A percentile compares a stretch with the other conserved stretches of the same genome.
phyloP scores from a whole-genome alignment of 2,329 filamentous ascomycete species.

The Paradendryphiella salina region DNA sequence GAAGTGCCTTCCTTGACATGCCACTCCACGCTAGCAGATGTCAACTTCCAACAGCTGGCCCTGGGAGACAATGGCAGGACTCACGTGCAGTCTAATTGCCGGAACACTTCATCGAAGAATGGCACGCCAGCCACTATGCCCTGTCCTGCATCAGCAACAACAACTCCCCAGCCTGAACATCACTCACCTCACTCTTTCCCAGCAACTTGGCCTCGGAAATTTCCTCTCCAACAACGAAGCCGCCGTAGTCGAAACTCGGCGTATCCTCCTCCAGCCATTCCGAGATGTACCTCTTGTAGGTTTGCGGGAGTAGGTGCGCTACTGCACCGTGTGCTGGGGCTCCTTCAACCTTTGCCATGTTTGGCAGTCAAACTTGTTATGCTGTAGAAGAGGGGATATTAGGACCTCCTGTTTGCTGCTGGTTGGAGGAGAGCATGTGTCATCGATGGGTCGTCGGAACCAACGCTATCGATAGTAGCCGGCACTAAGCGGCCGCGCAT shows the following conservation, averaged over 20 bases:
- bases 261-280: slow-evolving; percentile 95
- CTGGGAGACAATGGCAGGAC: slow-evolving; percentile 28
- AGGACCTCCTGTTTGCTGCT: background rate
- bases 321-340: slow-evolving; percentile 62
- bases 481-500: slow-evolving; percentile 26
- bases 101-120: slow-evolving; percentile 93
- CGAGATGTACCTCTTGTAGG: slow-evolving; percentile 79
- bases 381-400: background rate
- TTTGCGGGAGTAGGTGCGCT: slow-evolving; percentile 77
- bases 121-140: slow-evolving; percentile 89
- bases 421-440: slow-evolving; percentile 2
- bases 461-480: slow-evolving; percentile 11
- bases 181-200: slow-evolving; percentile 59
- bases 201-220: slow-evolving; percentile 56
- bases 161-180: background rate
- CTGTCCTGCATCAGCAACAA: slow-evolving; percentile 32
- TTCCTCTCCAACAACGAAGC: slow-evolving; percentile 85
- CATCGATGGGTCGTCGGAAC: too few species aligned
- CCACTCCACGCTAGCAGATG: slow-evolving; percentile 71
- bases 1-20: slow-evolving; percentile 73
- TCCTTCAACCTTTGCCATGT: slow-evolving; percentile 49
- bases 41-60: background rate
- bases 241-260: slow-evolving; percentile 94
- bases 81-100: slow-evolving; percentile 79
- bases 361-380: background rate